phyloP scores from a whole-genome alignment of 2,329 filamentous ascomycete genomes.

The Arthrobotrys musiformis region DNA sequence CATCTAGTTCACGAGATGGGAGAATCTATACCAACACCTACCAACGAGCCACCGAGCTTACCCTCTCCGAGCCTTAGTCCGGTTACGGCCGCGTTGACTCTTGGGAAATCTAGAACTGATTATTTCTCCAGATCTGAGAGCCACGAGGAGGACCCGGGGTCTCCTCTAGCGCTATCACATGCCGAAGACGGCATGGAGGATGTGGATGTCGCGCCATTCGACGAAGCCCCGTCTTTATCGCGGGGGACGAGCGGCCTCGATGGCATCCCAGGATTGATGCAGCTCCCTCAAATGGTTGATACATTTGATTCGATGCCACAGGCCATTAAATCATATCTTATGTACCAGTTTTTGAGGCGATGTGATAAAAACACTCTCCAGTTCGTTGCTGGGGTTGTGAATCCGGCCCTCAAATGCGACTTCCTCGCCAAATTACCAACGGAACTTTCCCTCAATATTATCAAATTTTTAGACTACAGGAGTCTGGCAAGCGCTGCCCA shows the following conservation, averaged over 20 bases:
- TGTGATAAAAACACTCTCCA: constrained; percentile 89
- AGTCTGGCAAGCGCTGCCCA: constrained; percentile 91
- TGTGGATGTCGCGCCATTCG: constrained; percentile 62
- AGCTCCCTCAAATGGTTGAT: constrained; percentile 86
- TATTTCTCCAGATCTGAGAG: constrained; percentile 62
- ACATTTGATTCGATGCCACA: constrained; percentile 90
- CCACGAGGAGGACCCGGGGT: constrained; percentile 62
- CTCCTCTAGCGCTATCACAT: constrained; percentile 57
- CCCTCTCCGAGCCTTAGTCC: constrained; percentile 95
- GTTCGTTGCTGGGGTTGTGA: constrained; percentile 88
- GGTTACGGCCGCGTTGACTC: constrained; percentile 79
- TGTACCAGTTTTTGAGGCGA: constrained; percentile 91
- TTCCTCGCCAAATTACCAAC: constrained; percentile 84
- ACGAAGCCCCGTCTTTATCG: constrained; percentile 58
- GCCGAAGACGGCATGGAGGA: constrained; percentile 63
- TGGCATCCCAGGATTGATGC: constrained; percentile 69
- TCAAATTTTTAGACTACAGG: constrained; percentile 84
- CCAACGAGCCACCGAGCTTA: constrained; percentile 86
- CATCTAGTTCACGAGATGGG: not conserved
- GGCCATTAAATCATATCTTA: constrained; percentile 92
- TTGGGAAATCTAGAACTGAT: constrained; percentile 61
- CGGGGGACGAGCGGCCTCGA: constrained; percentile 60
- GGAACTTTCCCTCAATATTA: constrained; percentile 86
- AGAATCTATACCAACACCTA: constrained; percentile 73
- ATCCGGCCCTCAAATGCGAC: constrained; percentile 93